Conservation (phyloP, 2,329 filamentous ascomycete genomes). For the Ophiocordyceps sinensis region DNA sequence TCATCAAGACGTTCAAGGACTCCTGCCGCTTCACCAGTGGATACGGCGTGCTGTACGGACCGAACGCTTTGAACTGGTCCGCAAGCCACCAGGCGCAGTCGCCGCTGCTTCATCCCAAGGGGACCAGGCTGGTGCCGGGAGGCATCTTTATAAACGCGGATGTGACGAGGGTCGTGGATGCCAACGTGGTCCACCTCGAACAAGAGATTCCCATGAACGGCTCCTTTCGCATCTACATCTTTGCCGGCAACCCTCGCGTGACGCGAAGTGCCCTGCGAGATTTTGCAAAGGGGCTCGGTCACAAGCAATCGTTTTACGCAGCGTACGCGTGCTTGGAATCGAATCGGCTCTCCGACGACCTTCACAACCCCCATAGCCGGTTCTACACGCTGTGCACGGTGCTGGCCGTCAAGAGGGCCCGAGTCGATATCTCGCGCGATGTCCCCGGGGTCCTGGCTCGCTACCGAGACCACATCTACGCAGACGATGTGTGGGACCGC, state of each 20-base stretch:
- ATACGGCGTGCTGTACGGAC: constrained; percentile 75
- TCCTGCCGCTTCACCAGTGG: constrained; percentile 86
- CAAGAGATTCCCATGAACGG: constrained; percentile 83
- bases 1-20: constrained; percentile 82
- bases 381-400: constrained; percentile 72
- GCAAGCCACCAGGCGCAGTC: constrained; percentile 56
- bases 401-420: constrained; percentile 50
- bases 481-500: constrained; percentile 66
- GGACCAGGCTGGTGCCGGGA: constrained; percentile 55
- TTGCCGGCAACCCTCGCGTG: constrained; percentile 53
- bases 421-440: constrained; percentile 59
- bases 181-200: constrained; percentile 81
- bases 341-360: constrained; percentile 56
- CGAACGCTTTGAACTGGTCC: constrained; percentile 78
- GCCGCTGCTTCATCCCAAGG: constrained; percentile 49
- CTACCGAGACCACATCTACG: constrained; percentile 73
- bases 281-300: constrained; percentile 49
- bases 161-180: constrained; percentile 76
- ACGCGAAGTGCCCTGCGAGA: constrained; percentile 53
- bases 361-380: constrained; percentile 67
- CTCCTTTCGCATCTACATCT: constrained; percentile 74
- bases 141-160: constrained; percentile 63
- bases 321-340: constrained; percentile 49
- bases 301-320: constrained; percentile 58
- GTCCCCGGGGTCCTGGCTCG: constrained; percentile 57